These are phyloP conservation scores for Trichosporon sp. DNA, from an alignment of 1,284 basidiomycete genomes.

Conservation along the genomic window DNA sequence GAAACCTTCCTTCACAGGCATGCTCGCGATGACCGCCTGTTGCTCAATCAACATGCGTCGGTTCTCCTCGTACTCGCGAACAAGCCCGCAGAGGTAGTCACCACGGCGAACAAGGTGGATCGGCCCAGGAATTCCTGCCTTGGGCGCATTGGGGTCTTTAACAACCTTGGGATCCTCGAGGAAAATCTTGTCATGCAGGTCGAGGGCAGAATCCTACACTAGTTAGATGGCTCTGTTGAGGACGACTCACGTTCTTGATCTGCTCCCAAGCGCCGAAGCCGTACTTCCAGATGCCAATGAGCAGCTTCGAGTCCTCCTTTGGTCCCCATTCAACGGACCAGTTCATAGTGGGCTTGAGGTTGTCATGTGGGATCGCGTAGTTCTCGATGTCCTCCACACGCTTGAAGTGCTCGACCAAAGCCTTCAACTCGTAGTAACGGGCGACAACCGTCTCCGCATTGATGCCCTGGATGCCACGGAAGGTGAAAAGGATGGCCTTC, in stretches of 20 bases:
- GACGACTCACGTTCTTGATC: slow-evolving; percentile 54
- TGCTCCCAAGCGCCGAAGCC: slow-evolving; percentile 97
- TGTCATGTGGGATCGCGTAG: slow-evolving; percentile 86
- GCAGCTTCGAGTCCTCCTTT: slow-evolving; percentile 86
- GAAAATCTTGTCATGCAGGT: slow-evolving; percentile 90
- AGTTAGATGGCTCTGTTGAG: slow-evolving; percentile 7
- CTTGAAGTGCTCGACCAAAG: slow-evolving; percentile 76
- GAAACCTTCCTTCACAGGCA: slow-evolving; percentile 45
- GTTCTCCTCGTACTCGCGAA: slow-evolving; percentile 91
- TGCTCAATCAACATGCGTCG: slow-evolving; percentile 60
- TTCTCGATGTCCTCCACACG: slow-evolving; percentile 63
- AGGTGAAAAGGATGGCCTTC: slow-evolving; percentile 90
- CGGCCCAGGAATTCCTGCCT: slow-evolving; percentile 71
- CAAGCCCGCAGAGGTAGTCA: slow-evolving; percentile 79
- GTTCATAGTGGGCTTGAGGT: slow-evolving; percentile 86
- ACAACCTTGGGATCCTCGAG: slow-evolving; percentile 85
- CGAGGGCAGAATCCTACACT: slow-evolving; percentile 70
- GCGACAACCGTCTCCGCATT: slow-evolving; percentile 96
- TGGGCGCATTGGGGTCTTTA: slow-evolving; percentile 38
- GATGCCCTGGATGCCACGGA: slow-evolving; percentile 83
- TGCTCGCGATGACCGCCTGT: slow-evolving; percentile 55
- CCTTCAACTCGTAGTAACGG: slow-evolving; percentile 81
- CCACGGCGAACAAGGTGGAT: slow-evolving; percentile 96
- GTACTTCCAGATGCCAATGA: slow-evolving; percentile 88
- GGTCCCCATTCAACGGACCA: slow-evolving; percentile 96